Percentiles rank a stretch among this genome's conserved stretches.
Evolutionary conservation across 2,329 filamentous ascomycete species (phyloP).

Genomic region (Fusarium fracticaudum): DNA sequence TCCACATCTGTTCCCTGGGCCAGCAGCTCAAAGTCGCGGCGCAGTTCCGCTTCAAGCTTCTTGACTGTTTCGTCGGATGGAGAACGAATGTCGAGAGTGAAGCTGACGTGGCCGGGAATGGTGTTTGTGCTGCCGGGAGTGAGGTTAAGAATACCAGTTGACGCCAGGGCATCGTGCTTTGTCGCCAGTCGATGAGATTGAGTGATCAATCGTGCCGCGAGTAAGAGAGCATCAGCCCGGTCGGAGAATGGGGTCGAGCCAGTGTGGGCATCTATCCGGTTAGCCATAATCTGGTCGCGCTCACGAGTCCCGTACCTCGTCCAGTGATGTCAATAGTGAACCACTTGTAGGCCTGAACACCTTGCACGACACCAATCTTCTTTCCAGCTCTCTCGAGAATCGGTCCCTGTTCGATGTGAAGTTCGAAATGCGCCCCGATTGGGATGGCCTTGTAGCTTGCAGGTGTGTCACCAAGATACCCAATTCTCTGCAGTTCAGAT

Average conservation of each 20-base stretch:
- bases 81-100: slow-evolving; percentile 72
- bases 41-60: slow-evolving; percentile 58
- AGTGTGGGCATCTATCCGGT: slow-evolving; percentile 46
- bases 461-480: slow-evolving; percentile 68
- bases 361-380: slow-evolving; percentile 32
- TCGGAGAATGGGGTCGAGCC: slow-evolving; percentile 44
- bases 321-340: slow-evolving; percentile 40
- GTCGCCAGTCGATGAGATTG: slow-evolving; percentile 41
- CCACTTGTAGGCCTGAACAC: slow-evolving; percentile 43
- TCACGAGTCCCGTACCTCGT: slow-evolving; percentile 12
- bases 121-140: slow-evolving; percentile 74
- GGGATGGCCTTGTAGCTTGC: slow-evolving; percentile 51
- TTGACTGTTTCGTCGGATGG: slow-evolving; percentile 63
- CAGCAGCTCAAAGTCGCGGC: slow-evolving; percentile 56
- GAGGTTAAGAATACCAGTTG: slow-evolving; percentile 42
- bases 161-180: slow-evolving; percentile 38
- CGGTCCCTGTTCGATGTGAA: slow-evolving; percentile 79
- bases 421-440: slow-evolving; percentile 80
- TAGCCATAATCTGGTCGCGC: background rate
- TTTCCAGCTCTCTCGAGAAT: slow-evolving; percentile 28
- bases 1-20: slow-evolving; percentile 59
- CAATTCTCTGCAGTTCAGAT: slow-evolving; percentile 72
- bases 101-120: slow-evolving; percentile 70
- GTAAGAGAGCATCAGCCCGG: slow-evolving; percentile 45
- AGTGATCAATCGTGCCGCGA: slow-evolving; percentile 43